These are phyloP conservation scores for Eimeria zaria DNA, from an alignment of 169 alveolate species.

Conservation along the genomic window DNA sequence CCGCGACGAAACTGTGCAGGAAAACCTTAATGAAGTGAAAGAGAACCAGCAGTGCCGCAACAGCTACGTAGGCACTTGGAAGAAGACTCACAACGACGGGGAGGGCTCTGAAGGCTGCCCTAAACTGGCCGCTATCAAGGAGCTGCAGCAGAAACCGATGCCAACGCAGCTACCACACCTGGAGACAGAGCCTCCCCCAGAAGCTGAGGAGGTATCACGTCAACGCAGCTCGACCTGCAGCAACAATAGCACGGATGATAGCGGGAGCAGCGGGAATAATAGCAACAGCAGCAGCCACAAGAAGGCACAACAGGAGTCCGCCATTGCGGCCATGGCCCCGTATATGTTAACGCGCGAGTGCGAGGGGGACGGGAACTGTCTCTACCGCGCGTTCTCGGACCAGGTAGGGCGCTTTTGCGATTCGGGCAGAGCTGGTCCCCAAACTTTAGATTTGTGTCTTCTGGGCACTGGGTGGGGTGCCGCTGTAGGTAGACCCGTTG, in stretches of 20 bases:
- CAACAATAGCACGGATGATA: neutral
- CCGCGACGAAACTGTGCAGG: neutral
- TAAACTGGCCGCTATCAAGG: slow-evolving; percentile 13
- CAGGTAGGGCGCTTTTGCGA: slow-evolving; percentile 37
- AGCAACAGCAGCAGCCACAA: neutral
- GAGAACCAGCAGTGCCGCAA: neutral
- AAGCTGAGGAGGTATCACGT: neutral
- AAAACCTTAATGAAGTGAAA: neutral
- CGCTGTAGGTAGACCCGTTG: neutral
- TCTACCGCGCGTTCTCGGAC: slow-evolving; percentile 82
- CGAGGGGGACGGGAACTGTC: slow-evolving; percentile 83
- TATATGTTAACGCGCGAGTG: slow-evolving; percentile 61
- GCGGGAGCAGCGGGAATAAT: neutral
- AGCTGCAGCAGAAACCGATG: neutral
- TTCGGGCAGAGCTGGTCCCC: neutral
- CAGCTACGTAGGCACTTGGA: neutral
- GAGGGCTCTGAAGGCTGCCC: slow-evolving; percentile 37
- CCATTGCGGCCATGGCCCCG: slow-evolving; percentile 73
- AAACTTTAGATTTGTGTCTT: neutral
- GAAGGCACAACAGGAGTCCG: slow-evolving; percentile 3
- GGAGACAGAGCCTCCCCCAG: slow-evolving; percentile 4
- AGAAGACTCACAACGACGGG: slow-evolving; percentile 39
- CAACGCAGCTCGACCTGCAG: neutral
- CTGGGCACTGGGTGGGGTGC: neutral
- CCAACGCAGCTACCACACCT: neutral